Percentiles rank a stretch among this genome's conserved stretches.
These are phyloP conservation scores for Colletotrichum sojae DNA, from an alignment of 2,329 filamentous ascomycete species.

Conservation along the genomic window DNA sequence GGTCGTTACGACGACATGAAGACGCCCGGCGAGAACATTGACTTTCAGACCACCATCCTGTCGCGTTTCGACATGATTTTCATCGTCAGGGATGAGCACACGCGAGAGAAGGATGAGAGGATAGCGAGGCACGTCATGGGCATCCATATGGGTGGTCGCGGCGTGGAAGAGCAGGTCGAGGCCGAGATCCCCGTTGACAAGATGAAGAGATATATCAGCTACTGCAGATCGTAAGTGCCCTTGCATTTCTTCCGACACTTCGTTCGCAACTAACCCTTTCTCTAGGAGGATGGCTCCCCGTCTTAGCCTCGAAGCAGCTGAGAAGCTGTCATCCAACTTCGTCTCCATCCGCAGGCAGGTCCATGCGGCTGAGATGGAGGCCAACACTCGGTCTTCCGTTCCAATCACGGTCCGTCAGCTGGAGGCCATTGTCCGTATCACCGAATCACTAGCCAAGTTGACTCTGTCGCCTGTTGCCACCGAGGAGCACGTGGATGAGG, in stretches of 20 bases:
- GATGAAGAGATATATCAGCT: conserved; percentile 97
- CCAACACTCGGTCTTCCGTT: conserved; percentile 91
- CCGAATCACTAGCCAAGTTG: conserved; percentile 94
- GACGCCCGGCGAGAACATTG: conserved; percentile 97
- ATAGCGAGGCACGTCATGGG: conserved; percentile 98
- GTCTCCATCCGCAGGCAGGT: conserved; percentile 96
- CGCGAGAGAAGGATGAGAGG: conserved; percentile 87
- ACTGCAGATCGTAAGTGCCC: conserved; percentile 88
- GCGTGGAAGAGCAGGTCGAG: conserved; percentile 84
- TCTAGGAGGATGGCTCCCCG: conserved; percentile 89
- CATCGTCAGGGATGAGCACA: conserved; percentile 96
- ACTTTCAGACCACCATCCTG: conserved; percentile 98
- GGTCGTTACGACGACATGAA: conserved; percentile 99
- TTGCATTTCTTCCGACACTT: neutral
- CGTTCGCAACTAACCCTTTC: conserved; percentile 47
- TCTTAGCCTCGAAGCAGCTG: conserved; percentile 89
- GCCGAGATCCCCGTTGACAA: conserved; percentile 95
- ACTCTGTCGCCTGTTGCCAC: conserved; percentile 88
- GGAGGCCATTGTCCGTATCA: conserved; percentile 97
- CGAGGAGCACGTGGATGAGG: conserved; percentile 95
- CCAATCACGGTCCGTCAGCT: conserved; percentile 98
- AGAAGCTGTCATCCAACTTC: conserved; percentile 97
- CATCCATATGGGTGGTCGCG: conserved; percentile 93
- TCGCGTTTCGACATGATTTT: conserved; percentile 99
- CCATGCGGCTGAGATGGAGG: conserved; percentile 89